Evolutionary conservation across 2,329 filamentous ascomycete genomes (phyloP), one percentile per base, ranked within the genome.

Genomic region (Epichloe elymi): DNA sequence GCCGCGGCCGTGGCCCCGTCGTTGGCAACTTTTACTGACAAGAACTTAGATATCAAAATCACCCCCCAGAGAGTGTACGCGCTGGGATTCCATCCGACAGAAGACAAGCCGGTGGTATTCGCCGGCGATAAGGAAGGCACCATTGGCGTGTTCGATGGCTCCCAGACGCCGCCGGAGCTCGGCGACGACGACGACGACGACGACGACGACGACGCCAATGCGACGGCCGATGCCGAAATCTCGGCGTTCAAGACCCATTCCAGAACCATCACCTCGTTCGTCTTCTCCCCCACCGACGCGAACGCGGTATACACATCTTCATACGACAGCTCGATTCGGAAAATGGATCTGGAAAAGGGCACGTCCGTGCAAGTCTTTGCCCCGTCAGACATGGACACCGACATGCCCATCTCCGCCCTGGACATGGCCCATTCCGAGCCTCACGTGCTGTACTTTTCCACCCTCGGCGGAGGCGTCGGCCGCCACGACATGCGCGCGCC

Each of bases 41-140:
- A 11, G 3, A 3, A 3, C 7, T 57, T 57, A 88, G 87, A 87
- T 49, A 93, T 96, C 60, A 97, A 96, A 63, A 83, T 96, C 46
- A 91, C 86, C 90, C 90, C 89, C 0, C 88, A 95, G 58, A 74
- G 91, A 49, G 78, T 95, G 14, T 98, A 97, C 62, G 78, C 86
- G 0, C 80, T 97, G 59, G 82, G 84, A 0, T 91, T 98, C 58
- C 93, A 98, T 60, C 93, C 93, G 0, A 90, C 83, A 0, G 74
- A 82, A 52, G 82, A 90, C 3, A 97, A 97, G 60, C 82, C 90
- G 0, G 73, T 98, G 3, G 77, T 97, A 1, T 94, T 98, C 63
- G 91, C 91, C 0, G 91, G 91, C 11, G 93, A 98, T 61, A 98
- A 98, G 64, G 78, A 94, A 57, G 91, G 93, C 1, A 86, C 88